Percentiles rank a stretch among this genome's conserved stretches.
Conservation (phyloP, 805 yeast genomes). For the Yamadazyma ubonensis region DNA sequence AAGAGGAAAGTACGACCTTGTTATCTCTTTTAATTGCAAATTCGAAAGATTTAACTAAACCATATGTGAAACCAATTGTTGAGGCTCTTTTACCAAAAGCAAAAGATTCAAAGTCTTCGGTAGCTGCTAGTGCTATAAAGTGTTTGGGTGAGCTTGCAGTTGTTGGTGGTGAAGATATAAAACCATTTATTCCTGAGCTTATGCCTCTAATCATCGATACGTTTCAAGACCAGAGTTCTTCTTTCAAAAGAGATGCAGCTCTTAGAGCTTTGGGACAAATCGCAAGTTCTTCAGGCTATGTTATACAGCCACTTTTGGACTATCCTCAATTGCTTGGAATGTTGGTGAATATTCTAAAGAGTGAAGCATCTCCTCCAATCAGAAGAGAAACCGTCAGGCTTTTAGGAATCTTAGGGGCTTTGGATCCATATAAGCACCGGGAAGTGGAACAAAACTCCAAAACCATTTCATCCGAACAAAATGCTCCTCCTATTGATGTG, state of each 20-base stretch:
- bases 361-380: slow-evolving; percentile 71
- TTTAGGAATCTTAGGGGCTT: slow-evolving; percentile 91
- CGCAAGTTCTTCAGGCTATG: slow-evolving; percentile 90
- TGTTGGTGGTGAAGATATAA: slow-evolving; percentile 85
- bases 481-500: slow-evolving; percentile 88
- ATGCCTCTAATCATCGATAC: slow-evolving; percentile 89
- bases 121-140: slow-evolving; percentile 78
- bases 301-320: slow-evolving; percentile 86
- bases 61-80: slow-evolving; percentile 89
- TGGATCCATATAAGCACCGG: slow-evolving; percentile 94
- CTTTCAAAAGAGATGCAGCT: slow-evolving; percentile 85
- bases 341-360: slow-evolving; percentile 74
- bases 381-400: slow-evolving; percentile 86
- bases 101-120: slow-evolving; percentile 69
- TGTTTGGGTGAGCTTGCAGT: slow-evolving; percentile 88
- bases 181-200: slow-evolving; percentile 64
- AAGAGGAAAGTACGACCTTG: slow-evolving; percentile 83
- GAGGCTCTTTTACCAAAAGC: slow-evolving; percentile 79
- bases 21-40: slow-evolving; percentile 71
- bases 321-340: slow-evolving; percentile 87
- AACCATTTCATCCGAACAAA: slow-evolving; percentile 61
- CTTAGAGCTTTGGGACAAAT: slow-evolving; percentile 83
- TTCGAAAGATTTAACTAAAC: slow-evolving; percentile 79
- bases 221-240: slow-evolving; percentile 89
- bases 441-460: slow-evolving; percentile 78